Percentiles rank a stretch among this genome's conserved stretches.
Evolutionary conservation across 208 protist species (phyloP).

Genomic region (Crithidia sp.): DNA sequence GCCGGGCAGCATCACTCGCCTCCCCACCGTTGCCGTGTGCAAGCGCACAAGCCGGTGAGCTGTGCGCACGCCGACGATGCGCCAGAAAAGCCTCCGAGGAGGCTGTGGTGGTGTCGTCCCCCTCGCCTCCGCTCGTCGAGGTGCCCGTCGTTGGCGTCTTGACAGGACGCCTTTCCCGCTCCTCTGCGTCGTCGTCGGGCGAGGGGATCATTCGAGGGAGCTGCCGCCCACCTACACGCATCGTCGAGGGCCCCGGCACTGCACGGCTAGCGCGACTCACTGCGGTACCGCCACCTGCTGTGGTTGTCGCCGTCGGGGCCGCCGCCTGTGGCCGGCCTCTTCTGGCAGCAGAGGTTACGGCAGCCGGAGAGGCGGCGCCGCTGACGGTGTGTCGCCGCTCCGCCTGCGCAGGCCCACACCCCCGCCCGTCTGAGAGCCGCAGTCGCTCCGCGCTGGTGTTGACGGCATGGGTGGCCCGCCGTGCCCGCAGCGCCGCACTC

Average conservation of each 20-base stretch:
- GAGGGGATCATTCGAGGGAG: slow-evolving; percentile 15
- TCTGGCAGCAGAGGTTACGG: neutral
- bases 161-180: neutral
- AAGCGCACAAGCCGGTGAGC: neutral
- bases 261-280: neutral
- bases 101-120: neutral
- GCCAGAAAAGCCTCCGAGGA: slow-evolving; percentile 1
- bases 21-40: neutral
- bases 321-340: neutral
- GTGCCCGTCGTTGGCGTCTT: neutral
- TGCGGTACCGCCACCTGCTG: neutral
- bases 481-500: slow-evolving; percentile 4
- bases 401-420: neutral
- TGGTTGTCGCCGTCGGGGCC: neutral
- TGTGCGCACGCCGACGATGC: slow-evolving; percentile 5
- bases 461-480: slow-evolving; percentile 2
- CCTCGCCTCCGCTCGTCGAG: neutral
- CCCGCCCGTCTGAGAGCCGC: neutral
- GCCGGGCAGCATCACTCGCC: neutral
- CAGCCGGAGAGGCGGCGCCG: neutral
- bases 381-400: neutral
- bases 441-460: slow-evolving; percentile 8
- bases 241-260: neutral
- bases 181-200: neutral
- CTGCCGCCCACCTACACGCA: slow-evolving; percentile 10